Percentiles rank a stretch among this genome's conserved stretches.
These are phyloP conservation scores for Neurospora sp. DNA, from an alignment of 495 filamentous ascomycete genomes.

Conservation along the genomic window DNA sequence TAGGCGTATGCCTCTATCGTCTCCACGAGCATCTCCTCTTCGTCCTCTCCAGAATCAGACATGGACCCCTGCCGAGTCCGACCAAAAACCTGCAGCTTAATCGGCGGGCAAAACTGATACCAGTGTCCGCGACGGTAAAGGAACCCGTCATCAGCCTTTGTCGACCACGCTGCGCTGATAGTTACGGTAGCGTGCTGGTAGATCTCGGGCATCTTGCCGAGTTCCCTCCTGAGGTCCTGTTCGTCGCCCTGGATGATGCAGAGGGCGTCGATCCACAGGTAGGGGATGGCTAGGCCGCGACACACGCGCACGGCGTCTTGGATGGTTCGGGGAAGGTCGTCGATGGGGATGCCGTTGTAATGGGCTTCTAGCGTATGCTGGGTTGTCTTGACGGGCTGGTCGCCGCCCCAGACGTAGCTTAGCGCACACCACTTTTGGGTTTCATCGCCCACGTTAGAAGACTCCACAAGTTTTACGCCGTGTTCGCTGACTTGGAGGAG, in stretches of 20 bases:
- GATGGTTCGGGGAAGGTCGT: neutral
- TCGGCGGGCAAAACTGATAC: neutral
- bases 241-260: slow-evolving; percentile 2
- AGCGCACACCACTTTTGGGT: neutral
- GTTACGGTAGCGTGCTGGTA: slow-evolving; percentile 1
- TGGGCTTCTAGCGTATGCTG: neutral
- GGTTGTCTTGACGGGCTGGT: slow-evolving; percentile 3
- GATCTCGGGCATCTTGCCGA: neutral
- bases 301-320: slow-evolving; percentile 1
- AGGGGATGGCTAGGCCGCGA: neutral
- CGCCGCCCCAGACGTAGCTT: slow-evolving; percentile 6
- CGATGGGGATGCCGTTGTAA: neutral
- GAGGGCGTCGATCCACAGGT: slow-evolving; percentile 4
- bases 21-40: neutral
- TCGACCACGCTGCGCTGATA: neutral
- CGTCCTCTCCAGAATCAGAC: neutral
- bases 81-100: neutral
- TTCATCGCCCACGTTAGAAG: neutral
- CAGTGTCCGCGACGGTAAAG: neutral
- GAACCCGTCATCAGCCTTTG: neutral
- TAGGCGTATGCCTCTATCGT: neutral
- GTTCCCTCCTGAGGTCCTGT: neutral
- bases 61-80: neutral
- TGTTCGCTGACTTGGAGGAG: neutral
- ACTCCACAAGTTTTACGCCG: neutral